These are phyloP conservation scores for Citrus reticulata DNA, from an alignment of 345 rosid genomes.

Conservation along the genomic window DNA sequence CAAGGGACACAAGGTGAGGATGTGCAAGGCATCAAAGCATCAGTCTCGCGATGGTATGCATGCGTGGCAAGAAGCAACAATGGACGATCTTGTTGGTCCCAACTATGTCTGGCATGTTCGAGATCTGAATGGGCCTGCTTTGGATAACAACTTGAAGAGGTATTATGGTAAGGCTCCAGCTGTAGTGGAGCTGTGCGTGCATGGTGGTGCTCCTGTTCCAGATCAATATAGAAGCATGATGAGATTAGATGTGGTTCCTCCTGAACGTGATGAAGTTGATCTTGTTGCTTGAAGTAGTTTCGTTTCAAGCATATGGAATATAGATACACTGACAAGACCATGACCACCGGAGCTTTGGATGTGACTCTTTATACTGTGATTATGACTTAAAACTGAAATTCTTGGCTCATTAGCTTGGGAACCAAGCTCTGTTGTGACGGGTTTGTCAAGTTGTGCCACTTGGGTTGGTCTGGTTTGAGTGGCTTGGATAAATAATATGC, in stretches of 20 bases:
- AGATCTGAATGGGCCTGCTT: conserved; percentile 46
- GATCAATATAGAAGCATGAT: conserved; percentile 71
- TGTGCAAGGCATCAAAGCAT: conserved; percentile 82
- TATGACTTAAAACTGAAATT: neutral
- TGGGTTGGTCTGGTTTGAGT: neutral
- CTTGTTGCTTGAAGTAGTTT: conserved; percentile 51
- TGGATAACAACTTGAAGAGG: conserved; percentile 64
- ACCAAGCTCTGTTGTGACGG: neutral
- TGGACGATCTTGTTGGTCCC: conserved; percentile 68
- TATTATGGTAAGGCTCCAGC: conserved; percentile 88
- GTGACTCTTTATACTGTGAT: neutral
- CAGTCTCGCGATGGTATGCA: conserved; percentile 78
- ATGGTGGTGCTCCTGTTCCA: conserved; percentile 70
- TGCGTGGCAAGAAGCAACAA: conserved; percentile 87
- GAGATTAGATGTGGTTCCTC: conserved; percentile 83
- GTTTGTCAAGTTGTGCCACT: neutral
- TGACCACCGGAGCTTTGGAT: neutral
- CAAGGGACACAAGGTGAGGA: conserved; percentile 82
- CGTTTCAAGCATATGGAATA: neutral
- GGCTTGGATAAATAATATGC: neutral
- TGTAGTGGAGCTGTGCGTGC: conserved; percentile 73
- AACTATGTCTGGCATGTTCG: conserved; percentile 85
- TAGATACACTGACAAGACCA: neutral
- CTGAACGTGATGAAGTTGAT: conserved; percentile 74
- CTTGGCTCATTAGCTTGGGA: neutral